Evolutionary conservation across 2,329 filamentous ascomycete species (phyloP).

Genomic region (Fusarium proliferatum): DNA sequence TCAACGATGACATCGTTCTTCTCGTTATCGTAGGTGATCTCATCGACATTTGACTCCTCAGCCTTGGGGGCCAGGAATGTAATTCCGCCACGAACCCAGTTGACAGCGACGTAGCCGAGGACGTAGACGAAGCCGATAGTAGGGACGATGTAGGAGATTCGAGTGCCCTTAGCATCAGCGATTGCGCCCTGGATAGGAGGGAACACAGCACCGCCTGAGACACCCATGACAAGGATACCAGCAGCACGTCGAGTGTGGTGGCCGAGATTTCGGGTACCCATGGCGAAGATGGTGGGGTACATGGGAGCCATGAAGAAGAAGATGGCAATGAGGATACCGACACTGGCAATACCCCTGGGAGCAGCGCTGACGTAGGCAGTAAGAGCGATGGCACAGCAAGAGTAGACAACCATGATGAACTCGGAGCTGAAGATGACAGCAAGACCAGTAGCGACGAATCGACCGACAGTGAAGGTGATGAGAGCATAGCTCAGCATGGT

Average conservation of each 20-base stretch:
- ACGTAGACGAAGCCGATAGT: constrained; percentile 42
- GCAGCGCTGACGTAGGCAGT: constrained; percentile 60
- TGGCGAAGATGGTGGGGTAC: constrained; percentile 83
- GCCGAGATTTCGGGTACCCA: constrained; percentile 80
- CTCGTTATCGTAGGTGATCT: constrained; percentile 7
- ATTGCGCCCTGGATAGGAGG: constrained; percentile 37
- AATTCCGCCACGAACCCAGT: constrained; percentile 38
- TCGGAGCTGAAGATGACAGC: constrained; percentile 71
- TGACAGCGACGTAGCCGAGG: constrained; percentile 31
- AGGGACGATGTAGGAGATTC: constrained; percentile 41
- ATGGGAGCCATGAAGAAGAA: constrained; percentile 84
- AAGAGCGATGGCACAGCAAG: constrained; percentile 70
- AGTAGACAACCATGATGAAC: constrained; percentile 75
- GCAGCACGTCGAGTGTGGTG: constrained; percentile 81
- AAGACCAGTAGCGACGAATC: constrained; percentile 75
- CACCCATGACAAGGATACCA: constrained; percentile 76
- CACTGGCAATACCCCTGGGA: constrained; percentile 55
- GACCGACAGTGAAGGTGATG: constrained; percentile 77
- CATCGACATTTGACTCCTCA: background rate
- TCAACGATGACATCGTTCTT: constrained; percentile 28
- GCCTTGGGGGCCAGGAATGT: constrained; percentile 20
- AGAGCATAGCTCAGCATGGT: constrained; percentile 80
- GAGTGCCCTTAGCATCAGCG: constrained; percentile 38
- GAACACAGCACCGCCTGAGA: constrained; percentile 72
- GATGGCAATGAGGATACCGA: constrained; percentile 74